phyloP scores from a whole-genome alignment of 768 basidiomycete species.

The Xanthoconium stramineum region DNA sequence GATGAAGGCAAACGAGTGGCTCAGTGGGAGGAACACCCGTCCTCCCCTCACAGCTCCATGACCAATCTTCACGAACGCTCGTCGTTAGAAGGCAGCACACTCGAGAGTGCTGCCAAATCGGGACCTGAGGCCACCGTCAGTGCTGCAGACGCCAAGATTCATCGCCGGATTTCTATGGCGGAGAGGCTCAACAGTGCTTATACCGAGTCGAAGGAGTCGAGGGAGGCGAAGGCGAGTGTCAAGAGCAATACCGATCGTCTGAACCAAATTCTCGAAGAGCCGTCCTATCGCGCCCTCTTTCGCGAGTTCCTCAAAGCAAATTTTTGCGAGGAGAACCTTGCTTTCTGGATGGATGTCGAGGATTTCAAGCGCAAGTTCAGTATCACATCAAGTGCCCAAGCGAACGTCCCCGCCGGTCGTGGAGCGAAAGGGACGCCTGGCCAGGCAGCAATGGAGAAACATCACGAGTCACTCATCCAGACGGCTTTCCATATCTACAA shows the following conservation, averaged over 20 bases:
- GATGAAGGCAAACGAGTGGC: conserved; percentile 86
- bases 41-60: conserved; percentile 64
- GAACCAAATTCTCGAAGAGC: conserved; percentile 89
- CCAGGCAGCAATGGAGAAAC: conserved; percentile 91
- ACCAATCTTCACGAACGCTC: conserved; percentile 61
- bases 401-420: conserved; percentile 42
- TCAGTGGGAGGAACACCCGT: conserved; percentile 66
- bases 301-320: conserved; percentile 91
- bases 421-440: conserved; percentile 57
- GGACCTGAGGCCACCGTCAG: conserved; percentile 29
- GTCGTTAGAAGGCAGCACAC: conserved; percentile 46
- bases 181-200: conserved; percentile 59
- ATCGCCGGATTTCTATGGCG: conserved; percentile 73
- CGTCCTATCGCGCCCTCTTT: conserved; percentile 83
- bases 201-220: conserved; percentile 50
- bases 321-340: conserved; percentile 97
- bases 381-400: conserved; percentile 89
- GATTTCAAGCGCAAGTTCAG: conserved; percentile 97
- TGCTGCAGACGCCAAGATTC: conserved; percentile 61
- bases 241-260: conserved; percentile 93
- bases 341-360: conserved; percentile 95
- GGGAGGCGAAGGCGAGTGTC: conserved; percentile 48
- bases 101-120: conserved; percentile 22
- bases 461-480: conserved; percentile 92
- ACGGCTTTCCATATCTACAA: conserved; percentile 93